A percentile compares a stretch with the other conserved stretches of the same genome.
These are phyloP conservation scores for Pestalotiopsis sp. DNA, from an alignment of 2,329 filamentous ascomycete genomes.

Conservation along the genomic window DNA sequence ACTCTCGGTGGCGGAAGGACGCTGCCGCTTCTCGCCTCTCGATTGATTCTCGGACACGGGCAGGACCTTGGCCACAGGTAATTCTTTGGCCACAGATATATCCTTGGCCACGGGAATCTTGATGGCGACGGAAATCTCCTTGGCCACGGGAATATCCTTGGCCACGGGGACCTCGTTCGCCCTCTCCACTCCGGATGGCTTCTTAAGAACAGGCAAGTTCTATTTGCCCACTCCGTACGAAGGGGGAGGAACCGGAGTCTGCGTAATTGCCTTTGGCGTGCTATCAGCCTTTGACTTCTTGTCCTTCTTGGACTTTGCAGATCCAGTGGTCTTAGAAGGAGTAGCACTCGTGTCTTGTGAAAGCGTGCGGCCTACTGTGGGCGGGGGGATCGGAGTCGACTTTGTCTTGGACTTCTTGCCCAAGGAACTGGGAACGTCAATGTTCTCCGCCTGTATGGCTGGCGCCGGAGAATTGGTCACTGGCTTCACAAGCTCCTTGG, in stretches of 20 bases:
- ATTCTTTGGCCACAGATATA: no score
- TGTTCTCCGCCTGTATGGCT: constrained; percentile 25
- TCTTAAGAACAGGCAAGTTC: neutral
- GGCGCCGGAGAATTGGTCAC: neutral
- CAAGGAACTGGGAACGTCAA: constrained; percentile 8
- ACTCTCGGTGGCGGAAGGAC: neutral
- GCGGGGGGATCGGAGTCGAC: constrained; percentile 26
- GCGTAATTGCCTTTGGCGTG: constrained; percentile 15
- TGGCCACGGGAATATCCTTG: no score
- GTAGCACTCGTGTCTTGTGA: constrained; percentile 24
- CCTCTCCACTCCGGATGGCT: no score
- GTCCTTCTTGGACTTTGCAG: constrained; percentile 30
- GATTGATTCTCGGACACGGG: no score
- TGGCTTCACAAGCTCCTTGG: constrained; percentile 27
- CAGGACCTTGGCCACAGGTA: no score
- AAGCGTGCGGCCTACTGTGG: constrained; percentile 20
- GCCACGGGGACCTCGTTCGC: no score
- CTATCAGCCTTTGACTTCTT: constrained; percentile 27
- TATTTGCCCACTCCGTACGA: neutral
- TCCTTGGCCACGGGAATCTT: no score
- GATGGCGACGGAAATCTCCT: no score
- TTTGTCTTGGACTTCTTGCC: neutral
- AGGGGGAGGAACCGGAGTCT: constrained; percentile 27
- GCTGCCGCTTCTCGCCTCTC: no score
- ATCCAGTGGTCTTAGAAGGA: constrained; percentile 20